Percentiles rank a stretch among this genome's conserved stretches.
These are phyloP conservation scores for Fusarium nodosum DNA, from an alignment of 2,329 filamentous ascomycete species.

Conservation along the genomic window DNA sequence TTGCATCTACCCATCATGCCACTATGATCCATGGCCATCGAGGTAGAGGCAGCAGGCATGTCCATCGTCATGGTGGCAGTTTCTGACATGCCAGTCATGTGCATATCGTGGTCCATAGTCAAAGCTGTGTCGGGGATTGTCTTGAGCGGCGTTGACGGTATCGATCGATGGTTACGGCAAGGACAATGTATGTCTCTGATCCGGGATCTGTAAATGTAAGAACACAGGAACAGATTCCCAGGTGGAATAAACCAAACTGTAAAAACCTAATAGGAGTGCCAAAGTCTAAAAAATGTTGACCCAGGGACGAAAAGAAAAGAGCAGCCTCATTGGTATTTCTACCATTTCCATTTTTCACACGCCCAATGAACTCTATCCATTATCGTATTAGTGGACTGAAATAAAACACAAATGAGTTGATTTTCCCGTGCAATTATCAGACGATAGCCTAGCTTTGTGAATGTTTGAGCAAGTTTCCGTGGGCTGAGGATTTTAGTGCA, in stretches of 20 bases:
- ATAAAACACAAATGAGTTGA: constrained; percentile 4
- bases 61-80: constrained; percentile 38
- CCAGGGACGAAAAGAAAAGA: neutral
- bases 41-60: constrained; percentile 39
- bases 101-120: constrained; percentile 27
- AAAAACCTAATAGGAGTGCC: neutral
- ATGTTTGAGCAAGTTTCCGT: constrained; percentile 49
- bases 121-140: constrained; percentile 1
- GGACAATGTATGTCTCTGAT: neutral
- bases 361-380: neutral
- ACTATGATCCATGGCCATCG: constrained; percentile 38
- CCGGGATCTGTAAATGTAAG: neutral
- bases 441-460: constrained; percentile 30
- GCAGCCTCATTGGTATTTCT: constrained; percentile 19
- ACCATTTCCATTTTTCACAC: neutral
- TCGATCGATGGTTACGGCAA: neutral
- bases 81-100: constrained; percentile 31
- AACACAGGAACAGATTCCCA: neutral
- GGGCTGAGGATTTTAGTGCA: constrained; percentile 25
- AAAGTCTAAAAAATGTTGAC: constrained; percentile 19
- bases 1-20: constrained; percentile 51
- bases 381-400: neutral
- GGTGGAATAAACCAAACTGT: too few species aligned
- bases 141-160: neutral
- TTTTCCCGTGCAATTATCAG: constrained; percentile 20